Conservation (phyloP, 1,284 basidiomycete species). For the Papiliotrema flavescens region DNA sequence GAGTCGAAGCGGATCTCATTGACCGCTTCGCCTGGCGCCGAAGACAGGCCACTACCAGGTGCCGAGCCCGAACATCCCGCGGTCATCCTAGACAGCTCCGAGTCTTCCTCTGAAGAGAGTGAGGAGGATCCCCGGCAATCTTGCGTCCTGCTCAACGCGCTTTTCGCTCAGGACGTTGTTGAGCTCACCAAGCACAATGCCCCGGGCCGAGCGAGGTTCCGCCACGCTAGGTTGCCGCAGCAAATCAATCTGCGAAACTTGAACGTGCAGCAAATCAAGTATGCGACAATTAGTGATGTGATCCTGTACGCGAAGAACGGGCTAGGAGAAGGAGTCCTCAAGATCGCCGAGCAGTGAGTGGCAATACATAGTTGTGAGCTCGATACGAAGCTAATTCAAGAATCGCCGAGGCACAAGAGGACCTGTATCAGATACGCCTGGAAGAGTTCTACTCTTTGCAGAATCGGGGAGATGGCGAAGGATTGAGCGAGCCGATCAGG, state of each 20-base stretch:
- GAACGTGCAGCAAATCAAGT: constrained; percentile 61
- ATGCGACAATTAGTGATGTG: constrained; percentile 82
- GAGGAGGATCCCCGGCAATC: constrained; percentile 30
- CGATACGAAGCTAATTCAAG: constrained; percentile 10
- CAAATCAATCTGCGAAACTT: constrained; percentile 49
- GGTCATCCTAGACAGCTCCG: background rate
- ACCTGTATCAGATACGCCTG: constrained; percentile 39
- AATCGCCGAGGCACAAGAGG: constrained; percentile 45
- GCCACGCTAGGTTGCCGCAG: constrained; percentile 35
- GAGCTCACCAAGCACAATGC: constrained; percentile 27
- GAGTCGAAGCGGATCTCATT: constrained; percentile 33
- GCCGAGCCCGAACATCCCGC: background rate
- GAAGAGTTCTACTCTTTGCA: constrained; percentile 35
- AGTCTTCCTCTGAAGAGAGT: constrained; percentile 6
- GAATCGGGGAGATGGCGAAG: constrained; percentile 27
- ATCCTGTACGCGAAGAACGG: constrained; percentile 72
- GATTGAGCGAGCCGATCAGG: constrained; percentile 52
- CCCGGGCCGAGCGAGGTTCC: constrained; percentile 26
- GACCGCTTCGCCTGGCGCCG: too few species aligned
- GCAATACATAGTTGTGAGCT: background rate
- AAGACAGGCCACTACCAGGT: too few species aligned
- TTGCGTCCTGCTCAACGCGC: constrained; percentile 43
- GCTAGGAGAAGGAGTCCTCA: constrained; percentile 42
- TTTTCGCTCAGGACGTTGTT: constrained; percentile 45
- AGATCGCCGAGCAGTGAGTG: constrained; percentile 53